Evolutionary conservation across 768 basidiomycete species (phyloP), one percentile per base, ranked within the genome.

Genomic region (Suillus hirtellus): DNA sequence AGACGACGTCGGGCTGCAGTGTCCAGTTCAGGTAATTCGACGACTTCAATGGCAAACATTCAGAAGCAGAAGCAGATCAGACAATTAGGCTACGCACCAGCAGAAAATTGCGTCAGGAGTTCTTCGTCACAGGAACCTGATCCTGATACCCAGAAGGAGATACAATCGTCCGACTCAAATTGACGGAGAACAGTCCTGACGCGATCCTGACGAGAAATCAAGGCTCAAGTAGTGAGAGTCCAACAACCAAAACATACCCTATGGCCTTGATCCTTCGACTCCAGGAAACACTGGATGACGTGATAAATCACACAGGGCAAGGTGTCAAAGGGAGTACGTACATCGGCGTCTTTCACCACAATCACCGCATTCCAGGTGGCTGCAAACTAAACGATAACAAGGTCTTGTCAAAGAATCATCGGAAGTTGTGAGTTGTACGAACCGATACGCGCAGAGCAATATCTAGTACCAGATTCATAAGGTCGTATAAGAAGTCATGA

Each of bases 141-240:
- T 42, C 38, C 42, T 42, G 56, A 42, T 42, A 58, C 40, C 56
- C 56, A 58, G 56, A 58, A 58, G 4, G 56, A 27, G 24, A 58
- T 24, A 31, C 56, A 58, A 19, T 58, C 56, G 27, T 58, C 40
- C 14, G 4, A 24, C 38, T 58, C 56, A 19, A 58, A 42, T 58
- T 42, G 56, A 58, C 24, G 38, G 9, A 58, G 56, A 6, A 24
- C 6, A 19, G 40, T 11, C 3, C 27, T 27, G 40, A 58, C 1
- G 17, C 17, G 15, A 40, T 58, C 24, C 56, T 58, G 34, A 7
- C 2, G 5, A 58, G 24, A 12, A 27, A 42, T 58, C 1, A 58
- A 27, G 15, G 6, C 8, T 42, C 10, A 15, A 42, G 27, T 12
- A 58, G 2, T 12, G 11, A 11, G 24, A 7, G 24, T 40, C 40